Conservation (phyloP, 2,329 filamentous ascomycete genomes). For the Penicillium brasilianum region DNA sequence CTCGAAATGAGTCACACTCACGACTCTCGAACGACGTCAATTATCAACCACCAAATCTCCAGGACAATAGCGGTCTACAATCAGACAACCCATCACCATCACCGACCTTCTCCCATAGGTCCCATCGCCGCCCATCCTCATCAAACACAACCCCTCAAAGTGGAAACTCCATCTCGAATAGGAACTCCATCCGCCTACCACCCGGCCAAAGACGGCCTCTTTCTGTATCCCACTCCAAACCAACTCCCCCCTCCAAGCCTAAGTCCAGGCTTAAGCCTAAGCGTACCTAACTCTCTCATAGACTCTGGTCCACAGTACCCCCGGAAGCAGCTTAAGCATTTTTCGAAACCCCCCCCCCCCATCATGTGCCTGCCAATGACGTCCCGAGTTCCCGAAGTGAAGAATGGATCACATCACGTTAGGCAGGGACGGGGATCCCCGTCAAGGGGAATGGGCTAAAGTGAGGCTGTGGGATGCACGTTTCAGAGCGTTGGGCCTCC, state of each 20-base stretch:
- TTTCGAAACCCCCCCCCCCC: not conserved
- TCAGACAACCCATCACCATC: not conserved
- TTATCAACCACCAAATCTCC: not conserved
- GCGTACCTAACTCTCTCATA: not conserved
- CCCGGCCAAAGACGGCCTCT: not conserved
- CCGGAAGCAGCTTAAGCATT: not conserved
- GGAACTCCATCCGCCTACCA: not conserved
- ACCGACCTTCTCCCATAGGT: not conserved
- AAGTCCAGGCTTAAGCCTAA: not conserved
- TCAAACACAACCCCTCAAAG: not conserved
- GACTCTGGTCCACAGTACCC: not conserved
- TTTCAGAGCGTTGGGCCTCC: slow-evolving; percentile 27
- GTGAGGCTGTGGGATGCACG: slow-evolving; percentile 26
- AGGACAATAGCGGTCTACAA: slow-evolving; percentile 5
- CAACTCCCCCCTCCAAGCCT: not conserved
- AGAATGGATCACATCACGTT: not conserved
- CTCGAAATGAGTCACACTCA: not conserved
- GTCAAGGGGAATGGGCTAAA: slow-evolving; percentile 12
- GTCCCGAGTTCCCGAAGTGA: not conserved
- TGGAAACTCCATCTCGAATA: not conserved
- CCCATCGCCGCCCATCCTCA: not conserved
- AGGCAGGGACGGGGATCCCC: slow-evolving; percentile 15
- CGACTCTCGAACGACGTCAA: not conserved
- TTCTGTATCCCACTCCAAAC: not conserved
- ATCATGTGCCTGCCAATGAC: not conserved